A percentile compares a stretch with the other conserved stretches of the same genome.
phyloP scores from a whole-genome alignment of 208 protist species.

The Crithidia expoeki region DNA sequence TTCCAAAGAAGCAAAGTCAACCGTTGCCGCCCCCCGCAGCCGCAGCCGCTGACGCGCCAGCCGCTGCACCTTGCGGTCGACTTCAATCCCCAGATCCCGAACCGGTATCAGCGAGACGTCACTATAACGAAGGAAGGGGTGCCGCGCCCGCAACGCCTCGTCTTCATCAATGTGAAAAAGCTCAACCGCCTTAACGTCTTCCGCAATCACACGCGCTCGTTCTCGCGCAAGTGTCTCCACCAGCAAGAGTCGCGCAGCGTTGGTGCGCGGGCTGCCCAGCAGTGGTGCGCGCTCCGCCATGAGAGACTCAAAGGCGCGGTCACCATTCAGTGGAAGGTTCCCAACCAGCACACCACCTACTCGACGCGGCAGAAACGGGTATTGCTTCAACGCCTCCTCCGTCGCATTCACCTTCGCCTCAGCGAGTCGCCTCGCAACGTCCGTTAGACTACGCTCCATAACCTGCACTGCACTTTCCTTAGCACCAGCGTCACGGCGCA shows the following conservation, averaged over 20 bases:
- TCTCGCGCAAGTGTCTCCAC: conserved; percentile 23
- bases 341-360: conserved; percentile 48
- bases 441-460: conserved; percentile 23
- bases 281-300: conserved; percentile 32
- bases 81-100: conserved; percentile 42
- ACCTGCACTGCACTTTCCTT: conserved; percentile 25
- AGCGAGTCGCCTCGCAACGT: conserved; percentile 29
- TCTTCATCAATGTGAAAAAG: conserved; percentile 58
- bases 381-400: conserved; percentile 42
- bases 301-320: conserved; percentile 34
- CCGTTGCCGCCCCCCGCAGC: neutral
- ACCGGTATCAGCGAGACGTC: conserved; percentile 50
- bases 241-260: conserved; percentile 12
- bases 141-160: conserved; percentile 56
- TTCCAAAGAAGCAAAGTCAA: conserved; percentile 28
- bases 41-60: conserved; percentile 20
- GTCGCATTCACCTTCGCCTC: conserved; percentile 38
- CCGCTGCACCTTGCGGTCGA: conserved; percentile 34
- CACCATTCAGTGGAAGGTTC: conserved; percentile 41
- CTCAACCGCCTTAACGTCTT: conserved; percentile 37
- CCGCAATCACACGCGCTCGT: conserved; percentile 35
- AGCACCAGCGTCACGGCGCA: conserved; percentile 18
- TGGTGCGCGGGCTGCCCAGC: conserved; percentile 22
- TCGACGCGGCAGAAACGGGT: conserved; percentile 54
- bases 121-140: conserved; percentile 60